Evolutionary conservation across 2,329 filamentous ascomycete species (phyloP), one percentile per base, ranked within the genome.

Genomic region (Torrubiellomyces zombiae): DNA sequence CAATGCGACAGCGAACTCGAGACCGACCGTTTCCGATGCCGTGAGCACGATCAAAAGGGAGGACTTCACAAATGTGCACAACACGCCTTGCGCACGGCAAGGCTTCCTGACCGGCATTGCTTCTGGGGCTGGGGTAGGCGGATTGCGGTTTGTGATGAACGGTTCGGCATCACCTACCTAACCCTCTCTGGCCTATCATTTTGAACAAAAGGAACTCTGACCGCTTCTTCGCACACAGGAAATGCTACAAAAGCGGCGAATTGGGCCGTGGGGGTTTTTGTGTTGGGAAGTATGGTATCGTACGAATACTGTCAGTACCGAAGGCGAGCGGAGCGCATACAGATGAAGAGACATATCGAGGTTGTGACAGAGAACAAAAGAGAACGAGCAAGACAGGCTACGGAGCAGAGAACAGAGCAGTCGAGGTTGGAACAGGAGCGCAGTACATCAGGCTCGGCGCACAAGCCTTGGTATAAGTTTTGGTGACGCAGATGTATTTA

Each of bases 271-370:
- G 79, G 73, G 6, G 62, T 70, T 18, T 92, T 89, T 47, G 59
- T 75, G 14, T 45, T 76, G 12, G 67, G 66, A 6, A 74, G 77
- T n/a, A 58, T 77, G 23, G 62, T 64, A 16, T 75, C 75, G 25
- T 89, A 83, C 52, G 81, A 94, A 51, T 82, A 77, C 42, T 95
- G 86, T 53, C 73, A 83, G 42, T 74, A 73, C 37, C 65, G 67
- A 32, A 64, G 83, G 30, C 60, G 67, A 23, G 63, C 75, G 32
- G 86, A 95, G 51, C 68, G 75, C 39, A 69, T 74, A 32, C 77
- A 81, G 33, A 86, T 98, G 73, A 77, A 78, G 47, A 63, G 82
- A 35, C 79, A 79, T 4, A 75, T 92, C 28, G 81, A 92, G 44
- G 68, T 59, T 18, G 51, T 50, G 21, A 40, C 44, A 21, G 43